Percentiles rank a stretch among this genome's conserved stretches.
These are phyloP conservation scores for Medicago lupulina DNA, from an alignment of 306 rosid genomes.

Conservation along the genomic window DNA sequence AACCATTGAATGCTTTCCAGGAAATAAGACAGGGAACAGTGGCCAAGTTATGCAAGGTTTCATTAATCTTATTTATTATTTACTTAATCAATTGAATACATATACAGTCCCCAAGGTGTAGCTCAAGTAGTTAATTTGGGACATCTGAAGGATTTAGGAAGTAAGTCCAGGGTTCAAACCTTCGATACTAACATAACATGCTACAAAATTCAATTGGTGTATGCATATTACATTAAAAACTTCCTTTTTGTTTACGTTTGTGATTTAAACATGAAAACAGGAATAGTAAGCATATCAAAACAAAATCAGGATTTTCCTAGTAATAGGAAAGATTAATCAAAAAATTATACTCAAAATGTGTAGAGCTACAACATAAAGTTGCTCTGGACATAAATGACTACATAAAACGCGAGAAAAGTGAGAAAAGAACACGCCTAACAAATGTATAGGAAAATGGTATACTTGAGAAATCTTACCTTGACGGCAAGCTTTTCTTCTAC, in stretches of 20 bases:
- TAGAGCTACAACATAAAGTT: background rate
- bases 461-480: conserved; percentile 56
- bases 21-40: conserved; percentile 9
- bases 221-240: conserved; percentile 7
- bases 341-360: background rate
- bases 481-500: conserved; percentile 82
- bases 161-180: too few relatives aligned
- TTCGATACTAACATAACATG: too few relatives aligned
- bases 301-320: background rate
- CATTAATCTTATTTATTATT: background rate
- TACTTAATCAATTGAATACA: conserved; percentile 3
- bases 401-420: background rate
- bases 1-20: conserved; percentile 1
- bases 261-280: background rate
- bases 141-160: too few relatives aligned
- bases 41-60: conserved; percentile 6
- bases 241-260: background rate
- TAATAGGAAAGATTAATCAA: conserved; percentile 1
- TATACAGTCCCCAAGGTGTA: too few relatives aligned
- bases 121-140: too few relatives aligned
- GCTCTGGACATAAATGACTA: conserved; percentile 14
- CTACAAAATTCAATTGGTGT: too few relatives aligned
- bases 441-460: background rate
- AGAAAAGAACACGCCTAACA: background rate
- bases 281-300: background rate